Percentiles rank a stretch among this genome's conserved stretches.
Conservation (phyloP, 148 eudicot species). For the Rhododendron griersonianum region DNA sequence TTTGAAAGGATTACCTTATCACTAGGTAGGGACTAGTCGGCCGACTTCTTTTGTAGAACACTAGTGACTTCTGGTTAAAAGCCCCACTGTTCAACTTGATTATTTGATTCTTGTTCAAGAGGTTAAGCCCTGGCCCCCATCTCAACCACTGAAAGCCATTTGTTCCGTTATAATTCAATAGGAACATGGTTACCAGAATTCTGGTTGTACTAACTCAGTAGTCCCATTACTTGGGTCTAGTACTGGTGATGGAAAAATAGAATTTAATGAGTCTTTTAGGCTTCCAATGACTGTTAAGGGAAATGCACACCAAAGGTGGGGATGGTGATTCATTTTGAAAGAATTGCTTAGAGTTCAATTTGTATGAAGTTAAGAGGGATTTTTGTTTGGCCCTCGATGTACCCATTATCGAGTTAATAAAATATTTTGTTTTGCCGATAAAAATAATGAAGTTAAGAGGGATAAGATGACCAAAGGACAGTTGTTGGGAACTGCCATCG, state of each 20-base stretch:
- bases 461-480: slow-evolving; percentile 76
- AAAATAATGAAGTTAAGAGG: slow-evolving; percentile 21
- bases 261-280: slow-evolving; percentile 76
- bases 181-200: slow-evolving; percentile 71
- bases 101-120: slow-evolving; percentile 66
- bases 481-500: slow-evolving; percentile 62
- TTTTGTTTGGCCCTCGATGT: too few species aligned
- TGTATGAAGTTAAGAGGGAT: slow-evolving; percentile 51
- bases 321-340: slow-evolving; percentile 53
- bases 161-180: slow-evolving; percentile 74
- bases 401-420: too few species aligned
- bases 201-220: slow-evolving; percentile 62
- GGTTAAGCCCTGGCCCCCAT: slow-evolving; percentile 97
- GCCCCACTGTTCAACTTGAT: slow-evolving; percentile 61
- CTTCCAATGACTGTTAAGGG: slow-evolving; percentile 53
- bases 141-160: slow-evolving; percentile 58
- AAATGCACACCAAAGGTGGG: slow-evolving; percentile 50
- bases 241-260: slow-evolving; percentile 62
- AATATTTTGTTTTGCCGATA: too few species aligned
- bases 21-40: too few species aligned
- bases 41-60: too few species aligned
- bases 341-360: slow-evolving; percentile 75
- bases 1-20: too few species aligned
- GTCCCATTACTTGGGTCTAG: slow-evolving; percentile 51
- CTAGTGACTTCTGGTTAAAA: neutral